Evolutionary conservation across 495 filamentous ascomycete genomes (phyloP).

Genomic region (Apiosordaria backusii): DNA sequence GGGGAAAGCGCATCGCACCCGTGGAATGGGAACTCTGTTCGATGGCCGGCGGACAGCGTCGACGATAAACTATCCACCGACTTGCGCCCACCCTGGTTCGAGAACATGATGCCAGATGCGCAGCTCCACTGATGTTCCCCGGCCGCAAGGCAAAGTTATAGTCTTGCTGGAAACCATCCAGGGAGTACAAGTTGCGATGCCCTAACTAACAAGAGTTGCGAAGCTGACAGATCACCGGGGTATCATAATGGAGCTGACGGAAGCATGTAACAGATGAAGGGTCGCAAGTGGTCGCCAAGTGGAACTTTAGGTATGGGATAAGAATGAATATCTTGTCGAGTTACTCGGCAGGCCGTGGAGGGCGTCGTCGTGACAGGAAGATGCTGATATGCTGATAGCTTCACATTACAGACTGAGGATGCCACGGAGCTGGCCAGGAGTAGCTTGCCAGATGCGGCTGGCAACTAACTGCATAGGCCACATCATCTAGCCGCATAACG

Average conservation of each 20-base stretch:
- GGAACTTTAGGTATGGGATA: neutral
- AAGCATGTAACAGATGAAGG: neutral
- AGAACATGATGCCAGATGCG: conserved; percentile 54
- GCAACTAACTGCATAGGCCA: neutral
- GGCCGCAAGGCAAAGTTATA: conserved; percentile 21
- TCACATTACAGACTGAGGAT: neutral
- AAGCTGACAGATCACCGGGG: conserved; percentile 27
- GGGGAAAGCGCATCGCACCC: conserved; percentile 30
- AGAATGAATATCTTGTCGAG: neutral
- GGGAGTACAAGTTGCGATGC: conserved; percentile 15
- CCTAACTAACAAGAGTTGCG: neutral
- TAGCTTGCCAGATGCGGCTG: conserved; percentile 13
- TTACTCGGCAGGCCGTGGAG: neutral
- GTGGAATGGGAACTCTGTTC: conserved; percentile 58
- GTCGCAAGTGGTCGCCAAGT: neutral
- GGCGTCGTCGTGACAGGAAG: neutral
- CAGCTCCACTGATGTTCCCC: conserved; percentile 25
- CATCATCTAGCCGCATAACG: neutral
- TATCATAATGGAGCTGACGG: conserved; percentile 27
- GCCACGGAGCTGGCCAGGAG: conserved; percentile 12
- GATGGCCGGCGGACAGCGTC: conserved; percentile 45
- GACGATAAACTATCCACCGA: conserved; percentile 66
- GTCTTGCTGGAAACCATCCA: conserved; percentile 20
- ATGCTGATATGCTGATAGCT: neutral
- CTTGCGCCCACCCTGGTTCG: conserved; percentile 58